A percentile compares a stretch with the other conserved stretches of the same genome.
Evolutionary conservation across 805 yeast genomes (phyloP).

Genomic region (Nakazawaea sp.): DNA sequence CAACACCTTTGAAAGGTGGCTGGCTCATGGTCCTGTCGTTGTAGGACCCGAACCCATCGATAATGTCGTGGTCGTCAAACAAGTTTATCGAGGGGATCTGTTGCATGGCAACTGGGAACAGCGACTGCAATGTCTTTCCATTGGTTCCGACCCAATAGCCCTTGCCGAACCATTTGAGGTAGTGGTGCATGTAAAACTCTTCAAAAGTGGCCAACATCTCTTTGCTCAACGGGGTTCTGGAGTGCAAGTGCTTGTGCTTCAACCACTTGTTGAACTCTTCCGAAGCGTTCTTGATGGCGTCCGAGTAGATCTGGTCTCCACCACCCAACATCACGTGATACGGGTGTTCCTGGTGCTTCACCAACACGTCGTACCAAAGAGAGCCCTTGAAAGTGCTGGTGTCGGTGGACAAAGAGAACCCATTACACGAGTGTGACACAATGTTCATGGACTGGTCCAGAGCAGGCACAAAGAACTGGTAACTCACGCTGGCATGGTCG

Average conservation of each 20-base stretch:
- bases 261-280: constrained; percentile 58
- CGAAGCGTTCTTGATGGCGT: constrained; percentile 60
- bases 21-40: constrained; percentile 66
- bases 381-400: constrained; percentile 64
- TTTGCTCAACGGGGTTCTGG: constrained; percentile 31
- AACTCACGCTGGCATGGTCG: constrained; percentile 28
- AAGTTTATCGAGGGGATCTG: constrained; percentile 82
- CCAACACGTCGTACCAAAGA: constrained; percentile 80
- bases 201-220: constrained; percentile 51
- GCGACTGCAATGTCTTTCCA: constrained; percentile 59
- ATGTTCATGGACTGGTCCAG: constrained; percentile 65
- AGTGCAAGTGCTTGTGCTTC: constrained; percentile 39
- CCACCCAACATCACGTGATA: constrained; percentile 97
- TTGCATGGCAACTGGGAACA: constrained; percentile 71
- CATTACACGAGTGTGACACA: constrained; percentile 84
- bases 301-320: constrained; percentile 93
- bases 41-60: constrained; percentile 95
- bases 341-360: constrained; percentile 49
- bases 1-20: constrained; percentile 64
- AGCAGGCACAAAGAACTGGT: constrained; percentile 67
- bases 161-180: constrained; percentile 82
- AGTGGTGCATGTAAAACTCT: constrained; percentile 63
- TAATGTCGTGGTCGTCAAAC: constrained; percentile 93
- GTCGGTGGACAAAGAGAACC: constrained; percentile 72
- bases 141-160: constrained; percentile 75